These are phyloP conservation scores for Pythium angustatum DNA, from an alignment of 352 stramenopile genomes.

Conservation along the genomic window DNA sequence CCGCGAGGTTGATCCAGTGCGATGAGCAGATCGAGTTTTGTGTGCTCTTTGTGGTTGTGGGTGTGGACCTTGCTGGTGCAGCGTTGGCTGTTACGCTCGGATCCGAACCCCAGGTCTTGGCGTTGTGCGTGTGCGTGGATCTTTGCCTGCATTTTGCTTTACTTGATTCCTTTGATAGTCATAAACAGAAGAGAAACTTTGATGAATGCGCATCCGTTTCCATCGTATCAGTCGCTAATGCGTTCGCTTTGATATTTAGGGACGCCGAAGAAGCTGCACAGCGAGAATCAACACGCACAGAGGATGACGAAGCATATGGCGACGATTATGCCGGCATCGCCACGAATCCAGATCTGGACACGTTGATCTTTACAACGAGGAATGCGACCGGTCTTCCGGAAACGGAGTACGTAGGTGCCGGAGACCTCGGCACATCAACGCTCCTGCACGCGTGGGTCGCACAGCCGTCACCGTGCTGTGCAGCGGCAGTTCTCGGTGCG, in stretches of 20 bases:
- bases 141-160: conserved; percentile 21
- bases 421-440: not conserved
- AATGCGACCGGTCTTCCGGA: not conserved
- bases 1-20: conserved; percentile 5
- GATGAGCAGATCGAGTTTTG: conserved; percentile 13
- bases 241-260: no score
- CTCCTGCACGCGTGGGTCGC: conserved; percentile 54
- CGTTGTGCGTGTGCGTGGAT: conserved; percentile 18
- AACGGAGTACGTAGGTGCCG: not conserved
- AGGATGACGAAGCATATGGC: not conserved
- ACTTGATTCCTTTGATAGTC: conserved; percentile 9
- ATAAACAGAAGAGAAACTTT: conserved; percentile 20
- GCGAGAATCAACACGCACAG: no score
- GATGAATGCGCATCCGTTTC: not conserved
- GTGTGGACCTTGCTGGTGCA: not conserved
- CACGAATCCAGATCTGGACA: not conserved
- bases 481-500: conserved; percentile 48
- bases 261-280: no score
- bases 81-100: not conserved
- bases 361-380: not conserved
- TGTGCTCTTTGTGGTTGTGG: conserved; percentile 18
- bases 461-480: conserved; percentile 68
- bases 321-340: not conserved
- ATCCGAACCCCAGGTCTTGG: conserved; percentile 4
- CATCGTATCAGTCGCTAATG: not conserved